phyloP scores from a whole-genome alignment of 1,284 basidiomycete genomes.

The Somion occarium region DNA sequence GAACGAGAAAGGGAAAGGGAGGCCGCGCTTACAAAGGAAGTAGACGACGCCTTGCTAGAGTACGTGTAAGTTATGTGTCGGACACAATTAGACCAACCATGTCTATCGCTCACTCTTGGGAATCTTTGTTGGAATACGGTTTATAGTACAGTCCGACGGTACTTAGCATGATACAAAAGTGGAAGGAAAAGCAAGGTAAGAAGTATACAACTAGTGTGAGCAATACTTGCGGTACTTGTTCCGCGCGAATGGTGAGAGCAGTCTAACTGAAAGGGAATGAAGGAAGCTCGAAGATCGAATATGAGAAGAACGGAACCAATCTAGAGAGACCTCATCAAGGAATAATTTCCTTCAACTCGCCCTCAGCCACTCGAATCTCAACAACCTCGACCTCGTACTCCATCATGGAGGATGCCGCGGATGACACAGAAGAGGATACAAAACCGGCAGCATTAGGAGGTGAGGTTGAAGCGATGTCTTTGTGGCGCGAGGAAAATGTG shows the following conservation, averaged over 20 bases:
- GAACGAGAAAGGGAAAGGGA: slow-evolving; percentile 54
- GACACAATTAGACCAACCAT: neutral
- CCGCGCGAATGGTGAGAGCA: neutral
- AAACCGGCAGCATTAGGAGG: slow-evolving; percentile 64
- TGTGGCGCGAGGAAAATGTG: slow-evolving; percentile 12
- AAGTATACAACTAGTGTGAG: neutral
- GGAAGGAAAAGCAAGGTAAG: neutral
- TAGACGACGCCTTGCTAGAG: slow-evolving; percentile 57
- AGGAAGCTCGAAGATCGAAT: neutral
- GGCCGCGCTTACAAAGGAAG: slow-evolving; percentile 43
- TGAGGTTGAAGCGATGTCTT: slow-evolving; percentile 78
- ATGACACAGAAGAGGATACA: slow-evolving; percentile 63
- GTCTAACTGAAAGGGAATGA: neutral
- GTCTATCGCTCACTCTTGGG: neutral
- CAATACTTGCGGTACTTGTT: neutral
- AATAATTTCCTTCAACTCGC: slow-evolving; percentile 70
- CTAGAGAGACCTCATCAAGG: slow-evolving; percentile 34
- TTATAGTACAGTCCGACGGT: slow-evolving; percentile 2
- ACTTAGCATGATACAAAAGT: neutral
- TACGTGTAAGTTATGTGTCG: slow-evolving; percentile 27
- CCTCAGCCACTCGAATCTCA: slow-evolving; percentile 75
- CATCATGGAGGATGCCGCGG: slow-evolving; percentile 55
- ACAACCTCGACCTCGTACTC: slow-evolving; percentile 81
- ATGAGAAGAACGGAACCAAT: neutral
- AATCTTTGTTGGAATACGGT: neutral